Evolutionary conservation across 768 basidiomycete genomes (phyloP), one percentile per base, ranked within the genome.

Genomic region (Leucocoprinus leucothites): DNA sequence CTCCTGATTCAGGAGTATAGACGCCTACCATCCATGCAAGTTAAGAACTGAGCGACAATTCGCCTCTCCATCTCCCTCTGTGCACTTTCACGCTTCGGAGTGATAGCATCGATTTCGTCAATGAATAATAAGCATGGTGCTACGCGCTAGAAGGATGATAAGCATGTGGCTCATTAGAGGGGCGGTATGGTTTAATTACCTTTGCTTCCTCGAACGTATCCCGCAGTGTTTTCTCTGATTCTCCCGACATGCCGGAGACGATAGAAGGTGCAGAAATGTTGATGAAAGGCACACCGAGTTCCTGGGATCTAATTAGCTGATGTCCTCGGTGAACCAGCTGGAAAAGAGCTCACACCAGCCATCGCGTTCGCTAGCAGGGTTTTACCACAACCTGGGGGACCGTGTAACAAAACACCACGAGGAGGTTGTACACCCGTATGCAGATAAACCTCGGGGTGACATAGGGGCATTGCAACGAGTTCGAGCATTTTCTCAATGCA

Each of bases 141-240:
- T 6, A 90, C 78, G 57, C 88, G 84, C 92, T 95, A 25, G 13
- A 34, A 19, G 18, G 14, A 34, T 28, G 18, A 48, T 56, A 3
- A 56, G 16, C n/a, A 49, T 34, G 19, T 7, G 11, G 6, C 18
- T 18, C 9, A 61, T 11, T 18, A 19, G 38, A 21, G 54, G 9
- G 49, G 34, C 36, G 34, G 24, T 5, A 18, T 3, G 26, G 19
- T n/a, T 25, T 34, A 68, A 75, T 3, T 26, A 93, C 94, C 74
- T 93, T 95, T 5, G 97, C 97, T 68, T 98, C 96, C 26, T 97
- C 96, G 64, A 99, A 99, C 0, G 93, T 94, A 64, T 98, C 96
- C 41, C 97, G 75, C 3, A 99, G 73, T 0, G 94, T 95, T 75
- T 96, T 98, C 67, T 99, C 97, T 0, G 93, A 95, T 69, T 99